Percentiles rank a stretch among this genome's conserved stretches.
These are phyloP conservation scores for Cutaneotrichosporon daszewskae DNA, from an alignment of 1,284 basidiomycete genomes.

Conservation along the genomic window DNA sequence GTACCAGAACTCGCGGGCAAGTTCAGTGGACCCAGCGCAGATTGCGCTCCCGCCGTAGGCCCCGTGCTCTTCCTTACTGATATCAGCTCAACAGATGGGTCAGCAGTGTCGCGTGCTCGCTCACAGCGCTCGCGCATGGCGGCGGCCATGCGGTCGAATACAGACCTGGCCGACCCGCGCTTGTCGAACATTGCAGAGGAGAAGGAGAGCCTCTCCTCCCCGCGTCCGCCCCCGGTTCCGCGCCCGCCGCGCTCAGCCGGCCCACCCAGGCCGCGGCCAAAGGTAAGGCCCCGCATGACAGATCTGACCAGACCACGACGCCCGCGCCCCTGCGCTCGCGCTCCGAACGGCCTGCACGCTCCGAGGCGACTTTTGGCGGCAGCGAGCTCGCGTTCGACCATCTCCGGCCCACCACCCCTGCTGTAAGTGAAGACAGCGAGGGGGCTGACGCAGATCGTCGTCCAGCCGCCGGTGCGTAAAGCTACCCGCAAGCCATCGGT, in stretches of 20 bases:
- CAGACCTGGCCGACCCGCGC: neutral
- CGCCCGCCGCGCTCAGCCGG: neutral
- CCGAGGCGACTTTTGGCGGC: neutral
- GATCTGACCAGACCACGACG: neutral
- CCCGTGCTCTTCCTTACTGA: neutral
- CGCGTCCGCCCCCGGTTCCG: neutral
- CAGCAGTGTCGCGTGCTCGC: neutral
- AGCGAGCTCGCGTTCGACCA: neutral
- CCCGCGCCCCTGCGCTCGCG: neutral
- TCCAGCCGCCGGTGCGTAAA: conserved; percentile 9
- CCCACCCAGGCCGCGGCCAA: neutral
- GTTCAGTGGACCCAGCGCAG: no score
- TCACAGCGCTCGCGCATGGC: neutral
- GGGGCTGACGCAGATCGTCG: conserved; percentile 15
- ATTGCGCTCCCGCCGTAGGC: neutral
- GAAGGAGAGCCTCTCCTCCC: neutral
- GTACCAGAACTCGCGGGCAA: no score
- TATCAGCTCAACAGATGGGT: neutral
- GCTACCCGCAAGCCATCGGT: neutral
- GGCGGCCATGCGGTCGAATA: neutral
- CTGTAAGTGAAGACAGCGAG: neutral
- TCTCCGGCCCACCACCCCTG: neutral
- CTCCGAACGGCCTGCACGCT: neutral
- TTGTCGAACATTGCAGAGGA: neutral
- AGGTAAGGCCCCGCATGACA: neutral